Base-by-base conservation (phyloP, 1,284 basidiomycete species). In the Rhodotorula sp. region DNA sequence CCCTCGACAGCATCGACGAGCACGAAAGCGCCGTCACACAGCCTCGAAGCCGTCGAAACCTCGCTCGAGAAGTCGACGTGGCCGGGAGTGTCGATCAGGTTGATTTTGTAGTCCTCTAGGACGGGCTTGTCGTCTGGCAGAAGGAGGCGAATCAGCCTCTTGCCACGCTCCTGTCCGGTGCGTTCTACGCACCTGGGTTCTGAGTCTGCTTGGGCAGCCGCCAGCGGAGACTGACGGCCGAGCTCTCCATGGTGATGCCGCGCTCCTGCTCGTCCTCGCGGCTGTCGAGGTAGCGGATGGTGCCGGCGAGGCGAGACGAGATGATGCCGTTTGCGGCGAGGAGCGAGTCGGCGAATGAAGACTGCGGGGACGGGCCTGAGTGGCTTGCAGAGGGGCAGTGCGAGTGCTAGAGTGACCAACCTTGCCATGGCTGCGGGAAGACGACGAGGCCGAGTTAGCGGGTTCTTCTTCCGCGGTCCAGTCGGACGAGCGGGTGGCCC, bases 1-100 rank as follows among this genome's bases (percentile, higher is more conserved):
- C 97, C 97, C 84, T 99, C 97, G 8, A 98, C 93, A 1, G 93
- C 94, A 81, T 99, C 97, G 4, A 99, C 93, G n/a, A 99, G 85
- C 45, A 99, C 91, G 12, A 99, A 85, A 9, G 95, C 93, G 41
- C 97, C 97, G 80, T 99, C 97, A 79, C 94, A 97, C 44, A 99
- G 81, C 58, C 96, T 86, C 14, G 93, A 92, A 16, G 96, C 94
- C 1, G 92, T 92, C 0, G 95, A 97, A 0, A 99, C 97, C 80
- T 99, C 97, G 68, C 89, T 92, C 0, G 94, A 96, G 77, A 99
- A 99, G 82, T 99, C 97, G 55, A 99, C 95, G 83, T 99, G 97
- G 4, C 97, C 97, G 5, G 97, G 97, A 0, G 97, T 99, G 82
- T 99, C 97, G 78, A 99, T 96, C 85, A 99, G 90, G 81, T 98